These are phyloP conservation scores for Aspergillus pseudoglaucus DNA, from an alignment of 2,329 filamentous ascomycete species.

Conservation along the genomic window DNA sequence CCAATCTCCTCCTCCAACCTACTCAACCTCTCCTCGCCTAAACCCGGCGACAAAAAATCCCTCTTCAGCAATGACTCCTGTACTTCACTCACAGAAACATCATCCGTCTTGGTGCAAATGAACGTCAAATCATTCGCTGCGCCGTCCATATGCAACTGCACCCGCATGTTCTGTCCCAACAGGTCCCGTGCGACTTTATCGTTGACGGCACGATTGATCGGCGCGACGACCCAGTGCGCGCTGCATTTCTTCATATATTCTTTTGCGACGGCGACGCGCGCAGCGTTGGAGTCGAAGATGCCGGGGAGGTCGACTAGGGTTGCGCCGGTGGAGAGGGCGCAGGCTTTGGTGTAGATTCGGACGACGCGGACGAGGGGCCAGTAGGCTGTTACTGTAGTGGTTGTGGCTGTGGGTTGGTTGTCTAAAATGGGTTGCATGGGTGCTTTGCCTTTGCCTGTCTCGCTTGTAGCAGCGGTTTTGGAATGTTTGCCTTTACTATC, in stretches of 20 bases:
- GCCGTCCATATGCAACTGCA: slow-evolving; percentile 55
- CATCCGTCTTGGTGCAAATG: slow-evolving; percentile 59
- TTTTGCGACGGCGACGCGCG: slow-evolving; percentile 4
- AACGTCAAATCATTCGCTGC: slow-evolving; percentile 51
- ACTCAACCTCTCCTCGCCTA: background rate
- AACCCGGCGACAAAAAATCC: slow-evolving; percentile 17
- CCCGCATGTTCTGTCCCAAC: slow-evolving; percentile 51
- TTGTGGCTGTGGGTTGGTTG: background rate
- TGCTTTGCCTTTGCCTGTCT: background rate
- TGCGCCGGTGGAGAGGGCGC: slow-evolving; percentile 7
- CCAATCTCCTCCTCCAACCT: slow-evolving; percentile 7
- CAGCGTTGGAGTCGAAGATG: slow-evolving; percentile 9
- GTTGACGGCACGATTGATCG: slow-evolving; percentile 54
- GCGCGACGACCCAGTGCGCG: slow-evolving; percentile 9
- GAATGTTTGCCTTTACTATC: slow-evolving; percentile 50
- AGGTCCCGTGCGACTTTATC: slow-evolving; percentile 53
- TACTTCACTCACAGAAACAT: slow-evolving; percentile 48
- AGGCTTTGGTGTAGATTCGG: slow-evolving; percentile 5
- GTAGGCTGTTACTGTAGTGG: background rate
- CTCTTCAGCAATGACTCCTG: slow-evolving; percentile 27
- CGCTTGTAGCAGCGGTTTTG: slow-evolving; percentile 15
- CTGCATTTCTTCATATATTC: slow-evolving; percentile 9
- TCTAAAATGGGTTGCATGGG: background rate
- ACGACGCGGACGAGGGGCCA: slow-evolving; percentile 35
- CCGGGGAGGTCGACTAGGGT: slow-evolving; percentile 8